These are phyloP conservation scores for Aphanocladium album DNA, from an alignment of 2,329 filamentous ascomycete species.

Conservation along the genomic window DNA sequence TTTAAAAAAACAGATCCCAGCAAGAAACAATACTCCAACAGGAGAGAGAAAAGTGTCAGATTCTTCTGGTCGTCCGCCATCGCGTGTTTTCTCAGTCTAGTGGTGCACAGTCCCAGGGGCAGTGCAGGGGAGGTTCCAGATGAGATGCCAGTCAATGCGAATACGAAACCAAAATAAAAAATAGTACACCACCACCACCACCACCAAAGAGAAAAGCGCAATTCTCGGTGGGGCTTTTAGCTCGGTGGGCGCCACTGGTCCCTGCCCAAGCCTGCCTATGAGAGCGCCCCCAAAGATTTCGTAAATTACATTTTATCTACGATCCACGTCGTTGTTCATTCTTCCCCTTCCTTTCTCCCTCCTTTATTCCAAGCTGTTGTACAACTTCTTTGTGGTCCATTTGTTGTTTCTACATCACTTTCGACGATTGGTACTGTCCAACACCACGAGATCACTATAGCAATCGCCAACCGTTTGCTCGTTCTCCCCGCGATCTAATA, in stretches of 20 bases:
- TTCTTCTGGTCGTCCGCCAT: background rate
- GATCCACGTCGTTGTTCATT: background rate
- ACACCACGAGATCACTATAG: too few species aligned
- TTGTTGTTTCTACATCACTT: background rate
- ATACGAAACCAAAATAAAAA: background rate
- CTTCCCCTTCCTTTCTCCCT: background rate
- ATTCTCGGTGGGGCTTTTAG: background rate
- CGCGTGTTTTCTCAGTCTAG: background rate
- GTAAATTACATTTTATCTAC: background rate
- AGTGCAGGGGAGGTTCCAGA: background rate
- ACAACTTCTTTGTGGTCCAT: background rate
- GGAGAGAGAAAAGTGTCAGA: too few species aligned
- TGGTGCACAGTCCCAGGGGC: background rate
- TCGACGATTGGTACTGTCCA: too few species aligned
- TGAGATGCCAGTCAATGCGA: background rate
- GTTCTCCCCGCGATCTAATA: background rate
- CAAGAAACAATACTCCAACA: too few species aligned
- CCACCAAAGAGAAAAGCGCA: too few species aligned
- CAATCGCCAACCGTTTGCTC: too few species aligned
- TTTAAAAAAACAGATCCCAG: too few species aligned
- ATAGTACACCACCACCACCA: too few species aligned
- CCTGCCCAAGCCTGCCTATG: constrained; percentile 6
- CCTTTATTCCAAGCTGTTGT: background rate
- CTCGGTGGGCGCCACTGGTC: background rate
- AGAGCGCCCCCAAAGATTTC: constrained; percentile 4